phyloP scores from a whole-genome alignment of 805 yeast species.

The Hanseniaspora nectarophila region DNA sequence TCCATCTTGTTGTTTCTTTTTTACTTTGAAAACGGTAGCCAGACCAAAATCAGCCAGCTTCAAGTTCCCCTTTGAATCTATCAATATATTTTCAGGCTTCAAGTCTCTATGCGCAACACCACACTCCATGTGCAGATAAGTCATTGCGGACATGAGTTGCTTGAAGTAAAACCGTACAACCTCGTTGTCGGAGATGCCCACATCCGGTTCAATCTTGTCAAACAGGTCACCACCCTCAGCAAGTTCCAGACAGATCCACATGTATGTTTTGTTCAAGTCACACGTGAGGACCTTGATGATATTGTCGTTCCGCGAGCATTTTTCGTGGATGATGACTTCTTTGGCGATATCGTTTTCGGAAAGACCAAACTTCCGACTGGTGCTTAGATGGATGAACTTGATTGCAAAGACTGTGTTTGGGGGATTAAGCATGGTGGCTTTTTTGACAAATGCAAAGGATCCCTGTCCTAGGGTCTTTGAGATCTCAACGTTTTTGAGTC shows the following conservation, averaged over 20 bases:
- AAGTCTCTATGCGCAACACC: constrained; percentile 62
- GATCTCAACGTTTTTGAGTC: constrained; percentile 34
- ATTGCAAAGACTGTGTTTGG: constrained; percentile 40
- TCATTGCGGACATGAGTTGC: constrained; percentile 51
- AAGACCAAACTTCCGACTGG: constrained; percentile 29
- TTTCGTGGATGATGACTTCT: constrained; percentile 50
- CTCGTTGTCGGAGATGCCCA: constrained; percentile 48
- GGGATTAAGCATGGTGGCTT: constrained; percentile 33
- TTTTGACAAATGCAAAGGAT: constrained; percentile 51
- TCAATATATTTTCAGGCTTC: constrained; percentile 56
- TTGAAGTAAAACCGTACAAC: constrained; percentile 58
- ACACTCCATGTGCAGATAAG: constrained; percentile 42
- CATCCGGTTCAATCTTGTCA: constrained; percentile 67
- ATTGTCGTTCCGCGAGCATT: constrained; percentile 48
- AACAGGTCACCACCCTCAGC: constrained; percentile 68
- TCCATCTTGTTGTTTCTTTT: constrained; percentile 4
- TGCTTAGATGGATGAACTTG: constrained; percentile 41
- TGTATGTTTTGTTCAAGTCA: constrained; percentile 44
- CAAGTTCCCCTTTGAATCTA: constrained; percentile 53
- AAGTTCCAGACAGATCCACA: constrained; percentile 55
- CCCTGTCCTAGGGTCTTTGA: constrained; percentile 56
- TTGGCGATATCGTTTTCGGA: constrained; percentile 34
- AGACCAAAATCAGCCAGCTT: constrained; percentile 71
- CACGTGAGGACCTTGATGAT: constrained; percentile 44
- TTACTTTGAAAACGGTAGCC: constrained; percentile 42